phyloP scores from a whole-genome alignment of 352 stramenopile species.

The Globisporangium okanoganense region DNA sequence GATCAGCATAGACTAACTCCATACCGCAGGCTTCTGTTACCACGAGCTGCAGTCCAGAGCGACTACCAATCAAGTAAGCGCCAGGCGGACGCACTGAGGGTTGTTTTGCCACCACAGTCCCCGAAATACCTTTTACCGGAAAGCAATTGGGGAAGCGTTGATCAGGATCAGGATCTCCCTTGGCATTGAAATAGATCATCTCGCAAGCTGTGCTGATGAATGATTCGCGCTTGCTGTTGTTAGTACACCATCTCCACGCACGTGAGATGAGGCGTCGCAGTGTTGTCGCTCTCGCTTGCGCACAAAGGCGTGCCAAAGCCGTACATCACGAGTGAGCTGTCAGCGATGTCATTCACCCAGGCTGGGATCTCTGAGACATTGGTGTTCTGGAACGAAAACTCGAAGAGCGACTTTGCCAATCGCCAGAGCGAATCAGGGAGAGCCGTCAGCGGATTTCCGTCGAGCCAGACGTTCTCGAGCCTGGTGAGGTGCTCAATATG shows the following conservation, averaged over 20 bases:
- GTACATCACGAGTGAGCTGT: background rate
- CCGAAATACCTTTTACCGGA: no score
- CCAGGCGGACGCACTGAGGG: background rate
- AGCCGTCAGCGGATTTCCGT: background rate
- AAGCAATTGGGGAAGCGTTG: no score
- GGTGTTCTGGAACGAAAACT: conserved; percentile 4
- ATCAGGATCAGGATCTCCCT: no score
- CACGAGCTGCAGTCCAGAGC: background rate
- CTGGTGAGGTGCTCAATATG: background rate
- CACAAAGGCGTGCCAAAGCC: conserved; percentile 3
- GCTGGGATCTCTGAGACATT: conserved; percentile 1
- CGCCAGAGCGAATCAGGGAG: conserved; percentile 4
- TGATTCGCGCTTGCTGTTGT: no score
- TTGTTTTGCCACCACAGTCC: background rate
- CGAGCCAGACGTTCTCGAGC: conserved; percentile 3
- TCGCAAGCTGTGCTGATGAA: background rate
- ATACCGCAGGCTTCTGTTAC: no score
- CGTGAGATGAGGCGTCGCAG: background rate
- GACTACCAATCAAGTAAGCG: background rate
- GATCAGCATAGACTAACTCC: no score
- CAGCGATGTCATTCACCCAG: background rate
- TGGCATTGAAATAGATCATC: no score
- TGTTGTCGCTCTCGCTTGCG: background rate
- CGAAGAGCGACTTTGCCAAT: background rate
- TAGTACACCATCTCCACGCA: background rate